phyloP scores from a whole-genome alignment of 1,284 basidiomycete species.

The Ustilago bromivora region DNA sequence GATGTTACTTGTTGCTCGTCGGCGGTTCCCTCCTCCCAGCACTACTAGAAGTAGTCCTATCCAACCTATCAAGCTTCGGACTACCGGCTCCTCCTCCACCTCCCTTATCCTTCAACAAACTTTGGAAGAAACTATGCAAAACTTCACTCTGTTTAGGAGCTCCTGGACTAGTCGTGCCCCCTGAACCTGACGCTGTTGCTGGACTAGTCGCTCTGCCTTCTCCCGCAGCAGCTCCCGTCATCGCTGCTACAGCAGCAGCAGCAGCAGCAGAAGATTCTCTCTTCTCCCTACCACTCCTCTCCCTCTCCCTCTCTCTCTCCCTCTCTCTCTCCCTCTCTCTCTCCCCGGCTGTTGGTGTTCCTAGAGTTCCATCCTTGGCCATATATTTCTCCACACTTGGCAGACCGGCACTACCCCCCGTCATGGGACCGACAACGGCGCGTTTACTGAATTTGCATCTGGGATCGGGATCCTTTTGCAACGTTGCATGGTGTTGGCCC shows the following conservation, averaged over 20 bases:
- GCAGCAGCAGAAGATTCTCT: slow-evolving; percentile 36
- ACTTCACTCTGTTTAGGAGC: slow-evolving; percentile 63
- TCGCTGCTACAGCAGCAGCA: slow-evolving; percentile 31
- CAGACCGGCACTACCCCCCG: slow-evolving; percentile 35
- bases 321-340: background rate
- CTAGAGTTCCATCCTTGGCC: slow-evolving; percentile 6
- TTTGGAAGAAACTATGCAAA: slow-evolving; percentile 66
- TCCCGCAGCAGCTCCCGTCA: slow-evolving; percentile 14
- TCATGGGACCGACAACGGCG: slow-evolving; percentile 57
- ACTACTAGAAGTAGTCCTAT: background rate
- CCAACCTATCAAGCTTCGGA: slow-evolving; percentile 32
- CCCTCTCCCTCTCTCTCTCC: background rate
- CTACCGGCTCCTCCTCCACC: slow-evolving; percentile 13
- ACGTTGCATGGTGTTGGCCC: slow-evolving; percentile 45
- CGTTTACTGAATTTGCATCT: slow-evolving; percentile 43
- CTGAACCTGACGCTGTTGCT: slow-evolving; percentile 5
- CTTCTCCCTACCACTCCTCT: background rate
- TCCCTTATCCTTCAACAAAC: slow-evolving; percentile 47
- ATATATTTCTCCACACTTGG: slow-evolving; percentile 52
- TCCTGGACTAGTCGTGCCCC: slow-evolving; percentile 26
- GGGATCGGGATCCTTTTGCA: slow-evolving; percentile 47
- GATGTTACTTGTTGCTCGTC: background rate
- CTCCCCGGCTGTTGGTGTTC: background rate
- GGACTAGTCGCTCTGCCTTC: slow-evolving; percentile 41
- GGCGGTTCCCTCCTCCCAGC: background rate